A percentile compares a stretch with the other conserved stretches of the same genome.
These are phyloP conservation scores for Candida ascalaphidarum DNA, from an alignment of 805 yeast species.

Conservation along the genomic window DNA sequence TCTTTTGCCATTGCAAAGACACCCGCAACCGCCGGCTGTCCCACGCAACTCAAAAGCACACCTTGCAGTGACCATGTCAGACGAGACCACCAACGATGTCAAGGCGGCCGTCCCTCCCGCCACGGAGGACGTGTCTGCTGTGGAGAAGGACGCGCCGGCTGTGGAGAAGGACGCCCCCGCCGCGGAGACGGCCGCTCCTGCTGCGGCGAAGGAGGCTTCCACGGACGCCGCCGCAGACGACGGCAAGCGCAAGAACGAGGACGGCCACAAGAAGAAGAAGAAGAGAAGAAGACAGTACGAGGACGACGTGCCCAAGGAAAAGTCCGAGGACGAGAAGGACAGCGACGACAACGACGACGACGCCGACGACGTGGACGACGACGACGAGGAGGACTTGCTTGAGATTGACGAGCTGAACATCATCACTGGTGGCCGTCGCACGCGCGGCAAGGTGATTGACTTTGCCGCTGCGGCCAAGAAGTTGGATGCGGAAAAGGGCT, in stretches of 20 bases:
- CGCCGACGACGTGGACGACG: conserved; percentile 49
- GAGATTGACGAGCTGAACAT: conserved; percentile 81
- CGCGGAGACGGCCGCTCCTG: conserved; percentile 6
- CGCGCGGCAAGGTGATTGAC: conserved; percentile 84
- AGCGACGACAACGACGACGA: conserved; percentile 33
- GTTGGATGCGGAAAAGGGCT: conserved; percentile 43
- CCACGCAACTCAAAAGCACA: too few species aligned
- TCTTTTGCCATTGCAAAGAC: too few species aligned
- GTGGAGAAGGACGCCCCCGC: conserved; percentile 7
- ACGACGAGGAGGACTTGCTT: conserved; percentile 68
- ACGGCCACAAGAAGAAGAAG: conserved; percentile 22
- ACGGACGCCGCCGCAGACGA: not conserved
- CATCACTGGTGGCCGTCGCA: conserved; percentile 79
- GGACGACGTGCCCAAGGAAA: conserved; percentile 47
- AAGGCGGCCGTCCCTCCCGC: too few species aligned
- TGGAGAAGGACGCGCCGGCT: conserved; percentile 8
- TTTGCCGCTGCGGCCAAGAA: conserved; percentile 74
- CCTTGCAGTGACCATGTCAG: too few species aligned
- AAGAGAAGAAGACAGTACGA: conserved; percentile 51
- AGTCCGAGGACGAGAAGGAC: conserved; percentile 20
- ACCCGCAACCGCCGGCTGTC: too few species aligned
- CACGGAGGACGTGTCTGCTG: conserved; percentile 9
- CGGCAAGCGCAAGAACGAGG: conserved; percentile 1
- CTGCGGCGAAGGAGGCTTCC: conserved; percentile 1
- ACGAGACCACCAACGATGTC: too few species aligned